These are phyloP conservation scores for Colletotrichum nymphaeae DNA, from an alignment of 2,329 filamentous ascomycete species.

Conservation along the genomic window DNA sequence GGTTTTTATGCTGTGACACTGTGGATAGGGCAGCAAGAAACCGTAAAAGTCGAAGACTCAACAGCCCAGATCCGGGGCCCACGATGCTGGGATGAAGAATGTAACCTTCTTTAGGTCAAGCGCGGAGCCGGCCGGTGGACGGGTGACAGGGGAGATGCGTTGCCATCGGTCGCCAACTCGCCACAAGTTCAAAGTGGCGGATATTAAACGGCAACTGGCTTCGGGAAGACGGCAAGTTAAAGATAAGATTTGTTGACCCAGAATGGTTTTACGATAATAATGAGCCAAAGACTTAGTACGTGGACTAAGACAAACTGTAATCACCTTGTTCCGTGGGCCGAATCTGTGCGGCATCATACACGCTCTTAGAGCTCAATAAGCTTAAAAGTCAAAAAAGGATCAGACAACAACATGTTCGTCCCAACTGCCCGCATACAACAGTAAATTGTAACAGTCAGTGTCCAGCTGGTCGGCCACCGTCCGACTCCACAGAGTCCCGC, in stretches of 20 bases:
- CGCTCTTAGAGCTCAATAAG: not conserved
- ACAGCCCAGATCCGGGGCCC: slow-evolving; percentile 8
- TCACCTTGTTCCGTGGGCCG: not conserved
- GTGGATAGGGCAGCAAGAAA: not conserved
- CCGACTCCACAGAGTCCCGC: not conserved
- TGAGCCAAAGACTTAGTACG: not conserved
- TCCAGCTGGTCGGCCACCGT: not conserved
- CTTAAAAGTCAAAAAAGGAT: not conserved
- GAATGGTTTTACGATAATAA: not conserved
- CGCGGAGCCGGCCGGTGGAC: not conserved
- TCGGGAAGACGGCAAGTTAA: not conserved
- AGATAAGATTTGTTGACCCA: not conserved
- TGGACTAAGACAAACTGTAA: no score
- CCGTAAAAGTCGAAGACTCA: not conserved
- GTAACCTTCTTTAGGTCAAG: not conserved
- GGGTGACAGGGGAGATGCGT: not conserved
- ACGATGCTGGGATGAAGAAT: not conserved
- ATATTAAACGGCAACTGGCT: not conserved
- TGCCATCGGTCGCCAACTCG: not conserved
- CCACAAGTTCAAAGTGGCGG: not conserved
- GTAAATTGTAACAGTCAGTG: not conserved
- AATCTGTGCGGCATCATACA: no score
- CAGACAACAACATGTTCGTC: not conserved
- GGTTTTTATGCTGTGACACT: not conserved
- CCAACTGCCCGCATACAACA: not conserved